Evolutionary conservation across 2,329 filamentous ascomycete species (phyloP).

Genomic region (Colletotrichum orchidophilum): DNA sequence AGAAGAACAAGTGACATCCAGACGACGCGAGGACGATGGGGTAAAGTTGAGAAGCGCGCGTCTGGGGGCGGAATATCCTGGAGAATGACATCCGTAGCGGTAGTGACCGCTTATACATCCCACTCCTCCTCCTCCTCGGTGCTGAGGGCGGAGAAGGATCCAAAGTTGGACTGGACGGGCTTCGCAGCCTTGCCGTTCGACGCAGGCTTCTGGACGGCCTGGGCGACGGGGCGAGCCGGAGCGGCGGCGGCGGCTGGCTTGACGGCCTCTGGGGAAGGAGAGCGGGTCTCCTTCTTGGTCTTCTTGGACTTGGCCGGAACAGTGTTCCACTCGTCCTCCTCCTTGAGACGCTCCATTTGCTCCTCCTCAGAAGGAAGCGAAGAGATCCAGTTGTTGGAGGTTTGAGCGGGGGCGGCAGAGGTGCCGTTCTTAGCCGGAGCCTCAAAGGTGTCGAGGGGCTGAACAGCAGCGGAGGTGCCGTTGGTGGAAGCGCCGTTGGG

Average conservation of each 20-base stretch:
- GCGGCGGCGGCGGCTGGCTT: constrained; percentile 41
- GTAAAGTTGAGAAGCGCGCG: neutral
- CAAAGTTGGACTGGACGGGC: constrained; percentile 43
- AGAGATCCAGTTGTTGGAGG: constrained; percentile 56
- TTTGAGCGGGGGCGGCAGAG: constrained; percentile 45
- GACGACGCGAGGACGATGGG: constrained; percentile 9
- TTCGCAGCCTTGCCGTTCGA: constrained; percentile 42
- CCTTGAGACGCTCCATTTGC: constrained; percentile 66
- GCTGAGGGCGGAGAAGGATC: constrained; percentile 60
- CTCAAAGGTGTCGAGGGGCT: constrained; percentile 69
- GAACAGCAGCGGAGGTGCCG: constrained; percentile 43
- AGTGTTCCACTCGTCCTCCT: constrained; percentile 68
- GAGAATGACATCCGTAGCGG: constrained; percentile 8
- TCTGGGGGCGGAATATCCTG: constrained; percentile 25
- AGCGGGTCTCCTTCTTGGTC: constrained; percentile 52
- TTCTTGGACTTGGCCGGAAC: constrained; percentile 59
- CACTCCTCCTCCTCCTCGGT: constrained; percentile 59
- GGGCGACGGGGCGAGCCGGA: constrained; percentile 37
- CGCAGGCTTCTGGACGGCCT: constrained; percentile 43
- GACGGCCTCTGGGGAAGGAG: constrained; percentile 46
- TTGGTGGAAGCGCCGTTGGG: constrained; percentile 46
- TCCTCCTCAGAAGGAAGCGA: constrained; percentile 69
- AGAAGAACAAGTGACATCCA: constrained; percentile 33
- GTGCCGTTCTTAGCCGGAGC: constrained; percentile 43
- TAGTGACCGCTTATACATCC: constrained; percentile 53